phyloP scores from a whole-genome alignment of 768 basidiomycete species.

The Xerocomellus dryophilus region DNA sequence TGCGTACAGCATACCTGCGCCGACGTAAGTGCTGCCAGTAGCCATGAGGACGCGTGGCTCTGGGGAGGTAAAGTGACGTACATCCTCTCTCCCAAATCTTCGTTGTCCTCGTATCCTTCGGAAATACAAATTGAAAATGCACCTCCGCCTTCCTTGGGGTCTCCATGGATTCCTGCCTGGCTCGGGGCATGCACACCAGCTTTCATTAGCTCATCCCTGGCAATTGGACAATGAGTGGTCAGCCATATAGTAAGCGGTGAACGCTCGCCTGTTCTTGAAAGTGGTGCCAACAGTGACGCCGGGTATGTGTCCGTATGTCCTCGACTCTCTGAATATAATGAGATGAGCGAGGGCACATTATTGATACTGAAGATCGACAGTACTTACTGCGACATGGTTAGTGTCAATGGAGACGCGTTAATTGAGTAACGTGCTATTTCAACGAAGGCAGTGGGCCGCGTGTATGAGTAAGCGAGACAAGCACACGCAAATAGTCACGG shows the following conservation, averaged over 20 bases:
- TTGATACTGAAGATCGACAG: background rate
- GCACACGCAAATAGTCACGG: constrained; percentile 13
- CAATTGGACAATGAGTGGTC: background rate
- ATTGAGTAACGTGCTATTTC: constrained; percentile 4
- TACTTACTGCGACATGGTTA: constrained; percentile 20
- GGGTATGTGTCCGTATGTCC: constrained; percentile 31
- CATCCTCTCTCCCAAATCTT: constrained; percentile 37
- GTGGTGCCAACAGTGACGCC: constrained; percentile 18
- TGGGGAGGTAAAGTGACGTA: constrained; percentile 17
- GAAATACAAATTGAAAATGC: constrained; percentile 44
- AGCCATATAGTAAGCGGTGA: background rate
- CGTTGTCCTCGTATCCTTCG: constrained; percentile 42
- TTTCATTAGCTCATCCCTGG: constrained; percentile 21
- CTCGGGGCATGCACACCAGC: constrained; percentile 35
- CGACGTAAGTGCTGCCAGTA: constrained; percentile 33
- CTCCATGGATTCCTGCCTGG: constrained; percentile 42
- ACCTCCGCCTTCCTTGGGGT: constrained; percentile 20
- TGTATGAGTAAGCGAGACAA: constrained; percentile 7
- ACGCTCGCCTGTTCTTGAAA: constrained; percentile 22
- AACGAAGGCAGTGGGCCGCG: background rate
- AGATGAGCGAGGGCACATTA: background rate
- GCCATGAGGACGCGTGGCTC: background rate
- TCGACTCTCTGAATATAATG: constrained; percentile 5
- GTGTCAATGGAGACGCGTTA: constrained; percentile 7
- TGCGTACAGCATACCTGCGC: constrained; percentile 22